Conservation (phyloP, 2,329 filamentous ascomycete species). For the Penicillium sp. region DNA sequence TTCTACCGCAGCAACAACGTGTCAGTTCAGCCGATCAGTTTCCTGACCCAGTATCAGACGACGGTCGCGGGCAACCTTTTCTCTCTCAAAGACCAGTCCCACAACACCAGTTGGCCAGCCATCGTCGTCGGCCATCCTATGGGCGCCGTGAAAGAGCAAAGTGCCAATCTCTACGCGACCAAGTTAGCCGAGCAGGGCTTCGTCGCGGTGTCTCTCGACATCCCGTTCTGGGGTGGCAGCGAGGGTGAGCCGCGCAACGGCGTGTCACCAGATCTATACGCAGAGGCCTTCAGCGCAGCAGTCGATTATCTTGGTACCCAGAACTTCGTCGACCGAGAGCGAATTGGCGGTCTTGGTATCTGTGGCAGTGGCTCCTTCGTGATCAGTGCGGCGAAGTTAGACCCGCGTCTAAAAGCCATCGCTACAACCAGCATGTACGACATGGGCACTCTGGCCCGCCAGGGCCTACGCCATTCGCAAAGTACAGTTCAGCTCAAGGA, state of each 20-base stretch:
- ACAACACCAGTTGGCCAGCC: slow-evolving; percentile 10
- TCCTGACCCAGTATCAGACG: slow-evolving; percentile 18
- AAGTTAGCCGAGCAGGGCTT: slow-evolving; percentile 28
- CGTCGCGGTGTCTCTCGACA: slow-evolving; percentile 23
- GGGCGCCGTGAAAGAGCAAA: slow-evolving; percentile 30
- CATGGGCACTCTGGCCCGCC: slow-evolving; percentile 7
- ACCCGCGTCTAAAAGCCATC: slow-evolving; percentile 4
- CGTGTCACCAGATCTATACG: slow-evolving; percentile 23
- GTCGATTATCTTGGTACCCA: slow-evolving; percentile 28
- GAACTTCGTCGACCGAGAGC: slow-evolving; percentile 23
- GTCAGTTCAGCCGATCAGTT: slow-evolving; percentile 17
- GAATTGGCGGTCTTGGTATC: slow-evolving; percentile 29
- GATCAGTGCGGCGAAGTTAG: slow-evolving; percentile 24
- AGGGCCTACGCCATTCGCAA: slow-evolving; percentile 5
- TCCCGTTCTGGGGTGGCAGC: slow-evolving; percentile 25
- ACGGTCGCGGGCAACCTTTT: slow-evolving; percentile 23
- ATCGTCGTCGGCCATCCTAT: slow-evolving; percentile 28
- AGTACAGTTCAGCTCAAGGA: slow-evolving; percentile 14
- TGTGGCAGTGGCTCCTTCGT: slow-evolving; percentile 27
- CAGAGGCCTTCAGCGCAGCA: slow-evolving; percentile 26
- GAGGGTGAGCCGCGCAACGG: slow-evolving; percentile 25
- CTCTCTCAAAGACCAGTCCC: slow-evolving; percentile 13
- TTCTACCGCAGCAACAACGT: slow-evolving; percentile 26
- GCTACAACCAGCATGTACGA: slow-evolving; percentile 9
- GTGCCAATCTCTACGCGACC: slow-evolving; percentile 24